Evolutionary conservation across 2,329 filamentous ascomycete species (phyloP).

Genomic region (Cyclaneusma minus): DNA sequence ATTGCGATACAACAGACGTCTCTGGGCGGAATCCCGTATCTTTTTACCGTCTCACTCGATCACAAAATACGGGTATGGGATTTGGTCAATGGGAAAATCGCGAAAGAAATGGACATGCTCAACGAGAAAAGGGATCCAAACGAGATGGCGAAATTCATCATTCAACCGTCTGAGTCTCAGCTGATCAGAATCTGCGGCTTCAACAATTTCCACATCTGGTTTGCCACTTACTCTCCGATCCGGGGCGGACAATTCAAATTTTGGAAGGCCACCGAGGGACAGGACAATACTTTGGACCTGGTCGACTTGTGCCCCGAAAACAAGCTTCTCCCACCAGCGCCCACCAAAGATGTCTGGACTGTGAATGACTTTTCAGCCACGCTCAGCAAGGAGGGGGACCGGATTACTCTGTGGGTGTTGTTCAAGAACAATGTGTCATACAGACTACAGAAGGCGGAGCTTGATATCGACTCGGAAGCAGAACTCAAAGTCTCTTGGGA

Average conservation of each 20-base stretch:
- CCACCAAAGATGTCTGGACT: slow-evolving; percentile 63
- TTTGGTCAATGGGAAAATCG: slow-evolving; percentile 61
- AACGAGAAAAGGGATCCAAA: slow-evolving; percentile 49
- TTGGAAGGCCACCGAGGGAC: slow-evolving; percentile 57
- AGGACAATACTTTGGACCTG: slow-evolving; percentile 46
- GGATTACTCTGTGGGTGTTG: slow-evolving; percentile 54
- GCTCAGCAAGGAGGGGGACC: slow-evolving; percentile 32
- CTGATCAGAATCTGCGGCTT: slow-evolving; percentile 58
- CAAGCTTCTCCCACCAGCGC: slow-evolving; percentile 53
- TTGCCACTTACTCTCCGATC: slow-evolving; percentile 78
- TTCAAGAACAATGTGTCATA: slow-evolving; percentile 79
- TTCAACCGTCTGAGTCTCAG: slow-evolving; percentile 66
- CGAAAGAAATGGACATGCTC: slow-evolving; percentile 64
- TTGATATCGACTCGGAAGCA: slow-evolving; percentile 40
- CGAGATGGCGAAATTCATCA: slow-evolving; percentile 55
- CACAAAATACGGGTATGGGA: slow-evolving; percentile 88
- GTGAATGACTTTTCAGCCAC: slow-evolving; percentile 60
- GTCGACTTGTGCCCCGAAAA: slow-evolving; percentile 54
- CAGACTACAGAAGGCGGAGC: slow-evolving; percentile 56
- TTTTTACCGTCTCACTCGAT: slow-evolving; percentile 76
- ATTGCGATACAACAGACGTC: slow-evolving; percentile 35
- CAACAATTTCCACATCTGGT: slow-evolving; percentile 33
- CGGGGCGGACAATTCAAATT: slow-evolving; percentile 88
- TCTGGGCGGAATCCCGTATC: slow-evolving; percentile 31
- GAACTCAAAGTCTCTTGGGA: slow-evolving; percentile 32